Evolutionary conservation across 2,329 filamentous ascomycete genomes (phyloP).

Genomic region (Diaporthe ampelina): DNA sequence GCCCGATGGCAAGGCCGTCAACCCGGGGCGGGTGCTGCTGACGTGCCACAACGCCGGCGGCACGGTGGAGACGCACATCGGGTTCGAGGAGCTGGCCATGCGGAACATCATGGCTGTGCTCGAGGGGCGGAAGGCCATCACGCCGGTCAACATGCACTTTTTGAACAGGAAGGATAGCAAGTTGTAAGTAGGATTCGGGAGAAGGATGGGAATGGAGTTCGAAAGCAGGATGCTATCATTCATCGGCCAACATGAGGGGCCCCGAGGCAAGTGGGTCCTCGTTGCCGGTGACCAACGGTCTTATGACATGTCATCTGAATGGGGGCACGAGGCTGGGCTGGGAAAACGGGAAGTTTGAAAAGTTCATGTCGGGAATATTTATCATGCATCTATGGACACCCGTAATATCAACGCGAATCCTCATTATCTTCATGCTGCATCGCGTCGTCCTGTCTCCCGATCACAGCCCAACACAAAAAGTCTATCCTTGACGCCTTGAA

Average conservation of each 20-base stretch:
- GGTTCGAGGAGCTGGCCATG: conserved; percentile 77
- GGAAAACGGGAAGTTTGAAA: neutral
- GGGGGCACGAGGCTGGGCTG: neutral
- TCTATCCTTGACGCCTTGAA: neutral
- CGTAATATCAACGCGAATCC: neutral
- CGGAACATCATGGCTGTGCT: conserved; percentile 75
- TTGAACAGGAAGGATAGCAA: conserved; percentile 50
- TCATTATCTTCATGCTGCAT: conserved; percentile 4
- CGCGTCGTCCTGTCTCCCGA: conserved; percentile 8
- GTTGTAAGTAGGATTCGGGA: neutral
- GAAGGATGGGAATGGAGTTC: no score
- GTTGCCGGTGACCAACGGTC: neutral
- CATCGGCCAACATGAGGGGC: neutral
- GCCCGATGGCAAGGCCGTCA: neutral
- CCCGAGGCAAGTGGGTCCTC: neutral
- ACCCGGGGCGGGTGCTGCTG: conserved; percentile 64
- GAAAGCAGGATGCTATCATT: neutral
- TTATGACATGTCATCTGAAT: conserved; percentile 1
- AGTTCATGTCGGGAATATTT: neutral
- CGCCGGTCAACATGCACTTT: conserved; percentile 74
- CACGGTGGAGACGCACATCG: conserved; percentile 75
- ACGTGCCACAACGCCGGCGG: conserved; percentile 79
- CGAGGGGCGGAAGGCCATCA: conserved; percentile 63
- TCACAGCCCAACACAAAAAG: neutral
- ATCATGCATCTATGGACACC: conserved; percentile 22